These are phyloP conservation scores for Dryas octopetala DNA, from an alignment of 306 rosid genomes.

Conservation along the genomic window DNA sequence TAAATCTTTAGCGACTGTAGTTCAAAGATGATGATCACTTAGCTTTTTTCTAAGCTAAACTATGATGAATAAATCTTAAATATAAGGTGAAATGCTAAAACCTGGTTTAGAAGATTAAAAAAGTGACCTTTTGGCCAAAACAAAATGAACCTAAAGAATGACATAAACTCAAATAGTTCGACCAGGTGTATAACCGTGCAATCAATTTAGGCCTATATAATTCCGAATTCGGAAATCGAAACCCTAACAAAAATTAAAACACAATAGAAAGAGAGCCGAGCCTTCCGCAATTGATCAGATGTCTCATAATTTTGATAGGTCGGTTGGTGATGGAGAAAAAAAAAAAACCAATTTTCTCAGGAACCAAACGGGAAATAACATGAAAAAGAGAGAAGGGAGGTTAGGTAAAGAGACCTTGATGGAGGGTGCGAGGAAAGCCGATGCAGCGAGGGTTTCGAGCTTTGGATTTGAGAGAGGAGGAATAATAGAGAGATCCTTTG, in stretches of 20 bases:
- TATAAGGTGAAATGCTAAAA: background rate
- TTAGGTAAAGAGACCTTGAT: slow-evolving; percentile 8
- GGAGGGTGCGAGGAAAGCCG: slow-evolving; percentile 16
- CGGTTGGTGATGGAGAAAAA: background rate
- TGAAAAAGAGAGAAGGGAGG: background rate
- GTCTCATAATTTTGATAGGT: background rate
- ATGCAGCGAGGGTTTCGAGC: slow-evolving; percentile 6
- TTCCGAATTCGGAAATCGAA: background rate
- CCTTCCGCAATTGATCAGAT: background rate
- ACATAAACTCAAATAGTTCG: background rate
- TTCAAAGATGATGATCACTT: slow-evolving; percentile 2
- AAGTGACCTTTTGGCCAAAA: too few species aligned
- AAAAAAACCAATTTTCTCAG: background rate
- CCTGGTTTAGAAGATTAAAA: background rate
- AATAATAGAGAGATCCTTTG: slow-evolving; percentile 8
- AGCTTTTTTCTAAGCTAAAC: background rate
- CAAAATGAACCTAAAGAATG: too few species aligned
- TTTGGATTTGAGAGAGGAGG: slow-evolving; percentile 8
- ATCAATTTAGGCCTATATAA: background rate
- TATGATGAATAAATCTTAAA: background rate
- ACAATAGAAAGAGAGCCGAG: background rate
- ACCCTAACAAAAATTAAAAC: background rate
- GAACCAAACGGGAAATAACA: slow-evolving; percentile 4
- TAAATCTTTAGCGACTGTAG: background rate
- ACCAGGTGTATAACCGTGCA: background rate